A percentile compares a stretch with the other conserved stretches of the same genome.
phyloP scores from a whole-genome alignment of 495 filamentous ascomycete genomes.

The Jackrogersella multiformis region DNA sequence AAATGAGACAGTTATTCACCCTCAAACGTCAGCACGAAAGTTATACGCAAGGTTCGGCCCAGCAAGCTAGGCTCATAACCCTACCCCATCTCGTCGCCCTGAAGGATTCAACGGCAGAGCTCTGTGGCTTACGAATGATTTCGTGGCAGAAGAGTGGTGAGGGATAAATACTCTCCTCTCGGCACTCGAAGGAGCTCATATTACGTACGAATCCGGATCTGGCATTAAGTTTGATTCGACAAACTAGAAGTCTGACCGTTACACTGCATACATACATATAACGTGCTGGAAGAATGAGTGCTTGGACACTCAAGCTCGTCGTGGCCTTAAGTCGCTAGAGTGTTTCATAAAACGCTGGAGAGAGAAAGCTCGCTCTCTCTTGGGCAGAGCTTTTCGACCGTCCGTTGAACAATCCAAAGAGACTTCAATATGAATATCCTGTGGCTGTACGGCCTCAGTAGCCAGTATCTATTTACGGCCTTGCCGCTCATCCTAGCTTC shows the following conservation, averaged over 20 bases:
- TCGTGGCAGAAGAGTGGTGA: neutral
- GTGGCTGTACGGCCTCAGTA: slow-evolving; percentile 12
- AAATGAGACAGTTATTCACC: neutral
- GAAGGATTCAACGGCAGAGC: neutral
- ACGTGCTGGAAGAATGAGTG: neutral
- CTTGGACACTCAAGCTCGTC: neutral
- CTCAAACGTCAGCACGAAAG: neutral
- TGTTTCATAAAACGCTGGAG: neutral
- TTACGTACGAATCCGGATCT: neutral
- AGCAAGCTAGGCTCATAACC: neutral
- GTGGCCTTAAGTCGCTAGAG: neutral
- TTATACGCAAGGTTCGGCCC: neutral
- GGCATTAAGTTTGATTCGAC: neutral
- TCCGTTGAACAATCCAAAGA: neutral
- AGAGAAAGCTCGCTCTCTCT: neutral
- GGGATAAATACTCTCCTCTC: neutral
- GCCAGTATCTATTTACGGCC: neutral
- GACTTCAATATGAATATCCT: slow-evolving; percentile 22
- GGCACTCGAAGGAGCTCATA: neutral
- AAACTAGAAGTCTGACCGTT: neutral
- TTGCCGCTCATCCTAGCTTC: neutral
- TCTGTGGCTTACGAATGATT: neutral
- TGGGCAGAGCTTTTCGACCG: neutral
- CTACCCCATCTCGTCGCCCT: neutral
- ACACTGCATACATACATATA: neutral